These are phyloP conservation scores for Gyrodon lividus DNA, from an alignment of 768 basidiomycete species.

Conservation along the genomic window DNA sequence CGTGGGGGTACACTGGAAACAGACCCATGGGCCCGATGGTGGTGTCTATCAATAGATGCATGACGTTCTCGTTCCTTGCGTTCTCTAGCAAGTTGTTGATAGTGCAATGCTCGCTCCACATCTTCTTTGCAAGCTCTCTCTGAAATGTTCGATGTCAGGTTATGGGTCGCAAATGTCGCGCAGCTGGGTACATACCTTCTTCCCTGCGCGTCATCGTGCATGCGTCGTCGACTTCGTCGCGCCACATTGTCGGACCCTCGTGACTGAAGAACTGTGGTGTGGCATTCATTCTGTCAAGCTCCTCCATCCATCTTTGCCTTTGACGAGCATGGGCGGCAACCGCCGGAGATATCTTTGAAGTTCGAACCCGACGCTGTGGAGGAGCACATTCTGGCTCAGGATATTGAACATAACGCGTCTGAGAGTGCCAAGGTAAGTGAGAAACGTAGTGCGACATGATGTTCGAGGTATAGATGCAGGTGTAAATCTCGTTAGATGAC, in stretches of 20 bases:
- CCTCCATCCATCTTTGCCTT: neutral
- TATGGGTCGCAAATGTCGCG: neutral
- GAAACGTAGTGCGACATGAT: neutral
- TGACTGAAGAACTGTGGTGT: slow-evolving; percentile 1
- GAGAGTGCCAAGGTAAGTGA: neutral
- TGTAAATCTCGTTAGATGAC: neutral
- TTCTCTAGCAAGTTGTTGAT: neutral
- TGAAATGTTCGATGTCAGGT: slow-evolving; percentile 2
- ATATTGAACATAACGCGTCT: neutral
- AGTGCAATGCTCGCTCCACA: neutral
- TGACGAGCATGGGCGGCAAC: neutral
- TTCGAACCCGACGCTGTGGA: neutral
- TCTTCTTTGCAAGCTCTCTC: slow-evolving; percentile 2
- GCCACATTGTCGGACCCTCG: neutral
- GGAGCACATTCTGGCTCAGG: neutral
- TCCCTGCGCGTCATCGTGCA: neutral
- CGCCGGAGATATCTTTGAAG: neutral
- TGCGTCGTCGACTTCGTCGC: neutral
- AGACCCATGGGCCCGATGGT: neutral
- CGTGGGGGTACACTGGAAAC: neutral
- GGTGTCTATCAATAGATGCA: neutral
- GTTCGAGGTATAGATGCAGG: neutral
- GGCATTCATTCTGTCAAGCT: neutral
- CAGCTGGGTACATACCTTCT: slow-evolving; percentile 8
- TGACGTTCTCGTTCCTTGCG: slow-evolving; percentile 1